Conservation (phyloP, 2,329 filamentous ascomycete species). For the Stemphylium beticola region DNA sequence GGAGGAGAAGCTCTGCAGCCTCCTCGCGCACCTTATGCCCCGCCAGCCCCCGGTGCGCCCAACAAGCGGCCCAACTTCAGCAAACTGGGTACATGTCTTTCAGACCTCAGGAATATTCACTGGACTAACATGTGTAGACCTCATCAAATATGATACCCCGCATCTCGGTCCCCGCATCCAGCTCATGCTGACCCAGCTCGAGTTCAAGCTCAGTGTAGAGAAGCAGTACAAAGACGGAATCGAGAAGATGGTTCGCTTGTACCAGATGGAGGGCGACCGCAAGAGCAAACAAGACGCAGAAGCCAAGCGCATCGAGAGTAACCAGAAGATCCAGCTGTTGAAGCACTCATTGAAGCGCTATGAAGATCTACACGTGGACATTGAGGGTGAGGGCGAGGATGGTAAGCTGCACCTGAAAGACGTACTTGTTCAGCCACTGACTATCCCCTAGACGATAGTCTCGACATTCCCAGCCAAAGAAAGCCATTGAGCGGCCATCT, state of each 20-base stretch:
- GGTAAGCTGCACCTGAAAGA: conserved; percentile 61
- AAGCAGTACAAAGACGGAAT: conserved; percentile 99
- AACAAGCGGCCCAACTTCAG: conserved; percentile 85
- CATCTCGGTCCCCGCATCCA: conserved; percentile 97
- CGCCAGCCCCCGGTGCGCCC: conserved; percentile 70
- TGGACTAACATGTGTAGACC: conserved; percentile 62
- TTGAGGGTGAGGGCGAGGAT: conserved; percentile 80
- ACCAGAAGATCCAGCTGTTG: conserved; percentile 94
- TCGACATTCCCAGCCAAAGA: conserved; percentile 91
- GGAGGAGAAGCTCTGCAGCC: conserved; percentile 78
- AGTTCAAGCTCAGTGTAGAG: conserved; percentile 98
- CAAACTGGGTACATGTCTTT: conserved; percentile 77
- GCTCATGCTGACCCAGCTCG: conserved; percentile 97
- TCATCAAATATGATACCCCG: conserved; percentile 98
- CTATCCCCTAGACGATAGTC: conserved; percentile 77
- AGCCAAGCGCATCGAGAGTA: conserved; percentile 87
- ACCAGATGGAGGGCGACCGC: conserved; percentile 94
- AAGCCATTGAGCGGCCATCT: conserved; percentile 95
- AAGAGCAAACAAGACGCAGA: conserved; percentile 95
- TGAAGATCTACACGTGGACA: conserved; percentile 94
- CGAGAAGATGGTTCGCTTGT: conserved; percentile 98
- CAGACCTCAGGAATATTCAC: too few species aligned
- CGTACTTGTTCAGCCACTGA: conserved; percentile 32
- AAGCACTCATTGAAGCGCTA: conserved; percentile 97
- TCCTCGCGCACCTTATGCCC: conserved; percentile 77